Conservation (phyloP, 2,329 filamentous ascomycete genomes). For the Claviceps arundinis region DNA sequence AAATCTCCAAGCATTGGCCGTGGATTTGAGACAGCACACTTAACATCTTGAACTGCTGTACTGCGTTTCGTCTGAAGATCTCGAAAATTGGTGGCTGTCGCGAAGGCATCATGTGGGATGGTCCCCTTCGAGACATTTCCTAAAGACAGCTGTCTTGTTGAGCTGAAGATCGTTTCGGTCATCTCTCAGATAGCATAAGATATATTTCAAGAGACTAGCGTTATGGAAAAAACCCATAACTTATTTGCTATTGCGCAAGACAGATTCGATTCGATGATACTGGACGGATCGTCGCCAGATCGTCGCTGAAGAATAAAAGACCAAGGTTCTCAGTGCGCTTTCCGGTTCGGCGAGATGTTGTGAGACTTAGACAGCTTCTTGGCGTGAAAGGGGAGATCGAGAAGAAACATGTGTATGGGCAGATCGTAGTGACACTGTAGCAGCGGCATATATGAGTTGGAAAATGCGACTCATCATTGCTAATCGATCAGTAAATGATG, state of each 20-base stretch:
- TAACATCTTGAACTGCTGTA: neutral
- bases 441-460: neutral
- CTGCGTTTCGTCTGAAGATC: neutral
- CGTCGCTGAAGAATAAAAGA: neutral
- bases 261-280: neutral
- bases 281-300: neutral
- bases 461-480: neutral
- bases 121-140: neutral
- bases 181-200: neutral
- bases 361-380: neutral
- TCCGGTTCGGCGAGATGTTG: neutral
- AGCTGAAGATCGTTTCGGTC: neutral
- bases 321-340: neutral
- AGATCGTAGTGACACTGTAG: neutral
- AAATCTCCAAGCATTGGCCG: slow-evolving; percentile 6
- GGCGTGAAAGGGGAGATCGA: neutral
- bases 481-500: neutral
- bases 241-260: neutral
- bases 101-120: neutral
- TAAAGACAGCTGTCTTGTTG: neutral
- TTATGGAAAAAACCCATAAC: neutral
- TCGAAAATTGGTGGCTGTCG: neutral
- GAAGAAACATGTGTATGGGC: too few relatives aligned
- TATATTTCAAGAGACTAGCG: neutral
- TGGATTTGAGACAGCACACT: neutral